Base-by-base conservation (phyloP, 164 flowering plant genomes). In the Taxillus chinensis region DNA sequence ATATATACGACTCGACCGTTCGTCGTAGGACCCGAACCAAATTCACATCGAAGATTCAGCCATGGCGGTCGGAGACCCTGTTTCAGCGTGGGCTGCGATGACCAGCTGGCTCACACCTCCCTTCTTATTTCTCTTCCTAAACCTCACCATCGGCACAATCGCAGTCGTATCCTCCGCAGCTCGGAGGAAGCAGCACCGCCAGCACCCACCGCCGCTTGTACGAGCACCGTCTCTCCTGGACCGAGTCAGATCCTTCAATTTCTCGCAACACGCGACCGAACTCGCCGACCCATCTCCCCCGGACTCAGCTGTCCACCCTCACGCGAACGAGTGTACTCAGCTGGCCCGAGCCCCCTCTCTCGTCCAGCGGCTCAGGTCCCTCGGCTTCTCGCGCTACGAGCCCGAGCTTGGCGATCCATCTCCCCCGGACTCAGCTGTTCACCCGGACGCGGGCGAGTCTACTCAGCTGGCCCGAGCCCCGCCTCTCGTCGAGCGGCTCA, bases 31-130 rank as follows among this genome's bases (percentile, higher is more conserved):
- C 27, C 27, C 27, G 27, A 27, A 27, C 27, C 27, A 27, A 27
- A 27, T 27, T 2, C 27, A 27, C 27, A 27, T 0, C 27, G 27
- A 27, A 27, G 27, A 27, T 27, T 27, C 27, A 43, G 46, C 46
- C 9, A 48, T 48, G 51, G 13, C 13, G 4, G 51, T 3, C 12
- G 51, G 51, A 5, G 51, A 48, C 9, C 12, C 51, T 8, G 9
- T 27, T 27, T 27, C 27, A 27, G 27, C 12, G 51, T 48, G 51
- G 51, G 51, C 10, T 7, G 51, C 12, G 51, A 39, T 63, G 17
- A 38, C 70, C 39, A 73, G 80, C 73, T 90, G 88, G 95, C 70
- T 80, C 58, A 87, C 90, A 0, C 90, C 95, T 0, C 64, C 85
- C 7, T 70, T 78, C 37, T 87, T 90, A 57, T 90, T 90, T 72